These are phyloP conservation scores for Pholiota molesta DNA, from an alignment of 768 basidiomycete genomes.

Conservation along the genomic window DNA sequence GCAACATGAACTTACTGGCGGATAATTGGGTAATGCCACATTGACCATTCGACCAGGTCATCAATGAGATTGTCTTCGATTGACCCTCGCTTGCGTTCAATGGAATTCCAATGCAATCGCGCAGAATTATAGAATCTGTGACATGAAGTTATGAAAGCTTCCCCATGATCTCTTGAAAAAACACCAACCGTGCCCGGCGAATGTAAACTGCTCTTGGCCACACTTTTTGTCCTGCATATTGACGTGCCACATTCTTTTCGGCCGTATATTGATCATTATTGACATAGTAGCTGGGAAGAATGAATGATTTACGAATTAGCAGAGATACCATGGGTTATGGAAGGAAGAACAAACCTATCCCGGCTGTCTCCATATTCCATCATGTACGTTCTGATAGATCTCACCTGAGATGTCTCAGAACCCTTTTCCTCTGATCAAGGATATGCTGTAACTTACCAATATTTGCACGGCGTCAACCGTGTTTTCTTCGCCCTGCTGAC, in stretches of 20 bases:
- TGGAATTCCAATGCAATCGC: conserved; percentile 70
- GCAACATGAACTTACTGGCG: conserved; percentile 39
- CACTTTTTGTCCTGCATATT: conserved; percentile 69
- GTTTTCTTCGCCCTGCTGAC: conserved; percentile 77
- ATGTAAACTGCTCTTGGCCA: conserved; percentile 79
- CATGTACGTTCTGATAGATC: conserved; percentile 71
- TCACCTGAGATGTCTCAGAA: conserved; percentile 43
- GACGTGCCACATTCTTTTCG: conserved; percentile 69
- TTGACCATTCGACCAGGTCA: conserved; percentile 73
- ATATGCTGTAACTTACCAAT: conserved; percentile 46
- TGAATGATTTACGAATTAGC: neutral
- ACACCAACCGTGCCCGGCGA: conserved; percentile 60
- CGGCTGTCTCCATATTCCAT: conserved; percentile 76
- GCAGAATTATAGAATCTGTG: conserved; percentile 66
- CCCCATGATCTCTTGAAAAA: neutral
- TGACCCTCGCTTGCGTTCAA: conserved; percentile 63
- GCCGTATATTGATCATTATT: conserved; percentile 59
- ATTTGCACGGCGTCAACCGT: conserved; percentile 81
- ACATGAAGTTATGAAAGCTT: neutral
- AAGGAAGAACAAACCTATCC: conserved; percentile 40
- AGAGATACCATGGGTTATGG: neutral
- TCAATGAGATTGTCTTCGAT: conserved; percentile 69
- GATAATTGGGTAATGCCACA: conserved; percentile 73
- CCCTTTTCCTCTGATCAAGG: neutral
- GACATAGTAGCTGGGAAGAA: conserved; percentile 48